Base-by-base conservation (phyloP, 257 asterid species). In the Jaltomata sinuosa region DNA sequence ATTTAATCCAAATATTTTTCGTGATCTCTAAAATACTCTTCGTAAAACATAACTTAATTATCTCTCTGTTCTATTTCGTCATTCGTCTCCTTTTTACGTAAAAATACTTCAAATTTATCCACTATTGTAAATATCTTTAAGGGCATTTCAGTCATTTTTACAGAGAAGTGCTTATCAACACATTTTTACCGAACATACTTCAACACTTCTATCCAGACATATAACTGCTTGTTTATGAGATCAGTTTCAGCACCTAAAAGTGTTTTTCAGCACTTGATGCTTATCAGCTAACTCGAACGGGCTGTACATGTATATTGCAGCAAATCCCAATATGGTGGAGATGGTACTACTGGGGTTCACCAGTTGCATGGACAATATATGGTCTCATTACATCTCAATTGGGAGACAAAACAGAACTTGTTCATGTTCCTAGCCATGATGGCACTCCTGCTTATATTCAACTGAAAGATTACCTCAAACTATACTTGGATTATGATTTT, bases 321-420 rank as follows among this genome's bases (percentile, higher is more conserved):
- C 82, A 79, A 85, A 92, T 92, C 22, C 96, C 96, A 12, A 61
- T 91, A 52, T 92, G 96, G 96, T 91, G 96, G 96, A 92, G 96
- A 83, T 92, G 96, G 96, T 92, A 91, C 85, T 91, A 91, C 84
- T 92, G 96, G 96, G 93, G 91, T 36, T 92, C 96, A 14, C 96
- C 96, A 3, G 92, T 90, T 54, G 91, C 91, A 16, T 91, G 93
- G 90, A 89, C 94, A 15, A 85, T 90, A 21, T 89, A 89, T 84
- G 91, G 91, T 72, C 91, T 90, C 7, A 87, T 87, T 16, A 89
- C 93, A 79, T 91, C 93, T n/a, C 93, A 91, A 81, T 2, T 91
- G 14, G 93, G 93, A 21, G 93, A 91, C 82, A 89, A 59, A 15
- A 78, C 15, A 84, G 90, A 87, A 53, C 50, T 11, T 11, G 93